Evolutionary conservation across 345 rosid species (phyloP), one percentile per base, ranked within the genome.

Genomic region (Gynandropsis gynandra): DNA sequence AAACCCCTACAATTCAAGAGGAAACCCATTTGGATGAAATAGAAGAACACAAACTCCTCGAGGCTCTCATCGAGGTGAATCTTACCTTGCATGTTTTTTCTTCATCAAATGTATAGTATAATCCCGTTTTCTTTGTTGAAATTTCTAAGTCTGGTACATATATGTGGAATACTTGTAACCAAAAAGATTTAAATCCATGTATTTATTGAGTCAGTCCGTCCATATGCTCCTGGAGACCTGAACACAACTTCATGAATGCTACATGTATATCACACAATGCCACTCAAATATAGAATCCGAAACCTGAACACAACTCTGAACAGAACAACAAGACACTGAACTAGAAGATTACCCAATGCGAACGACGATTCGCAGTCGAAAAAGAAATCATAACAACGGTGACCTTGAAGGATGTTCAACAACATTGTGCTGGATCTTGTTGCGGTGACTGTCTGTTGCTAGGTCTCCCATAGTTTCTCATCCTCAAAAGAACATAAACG

Each of bases 1-100:
- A 58, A 62, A 51, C 64, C 64, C 70, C 53, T 61, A 51, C 68
- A 42, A 64, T 50, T 56, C 75, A 38, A 71, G 78, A 57, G 78
- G 85, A 56, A 82, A 84, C 52, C 90, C 86, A 4, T 84, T 82
- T 54, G 80, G 78, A 52, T 78, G 64, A 65, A 20, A 38, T 7
- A 43, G 29, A 24, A 24, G 29, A 24, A 24, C 29, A 24, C 29
- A 24, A 5, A 24, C 2, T 24, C 29, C n/a, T n/a, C n/a, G n/a
- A n/a, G n/a, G n/a, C n/a, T n/a, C n/a, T n/a, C n/a, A n/a, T n/a
- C n/a, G n/a, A n/a, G n/a, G 42, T 33, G 1, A 20, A 3, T 14
- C 35, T 17, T 42, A 7, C 50, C 5, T 56, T 7, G 8, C 27
- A 0, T 35, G 18, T 40, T 47, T 48, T 31, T 36, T 43, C 20